Evolutionary conservation across 306 rosid species (phyloP), one percentile per base, ranked within the genome.

Genomic region (Acacia melanoxylon): DNA sequence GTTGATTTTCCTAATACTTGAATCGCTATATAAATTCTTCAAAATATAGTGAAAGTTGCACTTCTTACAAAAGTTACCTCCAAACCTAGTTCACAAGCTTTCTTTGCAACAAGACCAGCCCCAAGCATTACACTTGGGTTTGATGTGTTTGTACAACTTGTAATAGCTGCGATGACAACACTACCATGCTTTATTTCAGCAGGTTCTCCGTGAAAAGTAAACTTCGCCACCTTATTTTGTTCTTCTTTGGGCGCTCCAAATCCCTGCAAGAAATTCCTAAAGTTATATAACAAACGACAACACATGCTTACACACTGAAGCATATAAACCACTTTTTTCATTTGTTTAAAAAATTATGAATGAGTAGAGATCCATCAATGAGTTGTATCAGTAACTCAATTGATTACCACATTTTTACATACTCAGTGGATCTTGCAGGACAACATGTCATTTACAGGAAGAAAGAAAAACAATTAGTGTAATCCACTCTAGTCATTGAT

Each of bases 121-220:
- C 94, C 92, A 62, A 93, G 93, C 98, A 93, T 91, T 65, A 87
- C 94, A 59, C 94, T 91, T 9, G 98, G 98, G 76, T 93, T 93
- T 41, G 98, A 93, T 66, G 98, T 93, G 79, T 91, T 93, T 59
- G 97, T 93, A 82, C 96, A 93, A 78, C 98, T 93, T 77, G 94
- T 93, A 75, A 91, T 91, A 72, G 98, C 94, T 22, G 98, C 97
- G 24, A 93, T 91, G 7, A 93, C 98, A 52, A 90, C 86, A 88
- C 88, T 89, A 35, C 97, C 98, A 68, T 90, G 97, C 90, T 89
- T 84, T 54, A 93, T 93, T 76, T 91, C 89, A 3, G 89, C 92
- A 17, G 91, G 85, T 48, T 82, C 67, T 73, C 97, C 98, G 14
- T 89, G 88, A 72, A 90, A 93, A 51, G 82, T 7, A 82, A 93